Conservation (phyloP, 805 yeast genomes). For the Helenozyma rhizophorensis region DNA sequence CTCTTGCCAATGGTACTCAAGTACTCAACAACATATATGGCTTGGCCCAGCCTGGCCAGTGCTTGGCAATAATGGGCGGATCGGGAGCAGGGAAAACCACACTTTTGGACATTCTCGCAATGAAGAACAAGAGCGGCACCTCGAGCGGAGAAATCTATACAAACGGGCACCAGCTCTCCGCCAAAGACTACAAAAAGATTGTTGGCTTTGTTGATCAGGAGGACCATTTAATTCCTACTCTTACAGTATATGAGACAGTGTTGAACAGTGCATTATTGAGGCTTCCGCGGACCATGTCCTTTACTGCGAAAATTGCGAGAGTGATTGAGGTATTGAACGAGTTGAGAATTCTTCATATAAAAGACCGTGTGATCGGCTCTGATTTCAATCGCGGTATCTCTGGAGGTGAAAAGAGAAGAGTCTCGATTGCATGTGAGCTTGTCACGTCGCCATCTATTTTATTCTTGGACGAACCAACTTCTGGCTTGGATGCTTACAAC, state of each 20-base stretch:
- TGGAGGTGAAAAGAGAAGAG: conserved; percentile 90
- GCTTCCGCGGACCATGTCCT: conserved; percentile 77
- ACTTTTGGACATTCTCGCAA: conserved; percentile 83
- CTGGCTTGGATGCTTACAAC: conserved; percentile 91
- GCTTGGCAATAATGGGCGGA: conserved; percentile 96
- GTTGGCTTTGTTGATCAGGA: conserved; percentile 97
- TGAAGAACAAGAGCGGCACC: conserved; percentile 74
- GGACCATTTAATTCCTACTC: conserved; percentile 82
- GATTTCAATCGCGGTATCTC: conserved; percentile 89
- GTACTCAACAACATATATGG: conserved; percentile 71
- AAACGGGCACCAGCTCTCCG: conserved; percentile 58
- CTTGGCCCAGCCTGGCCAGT: conserved; percentile 77
- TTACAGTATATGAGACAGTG: conserved; percentile 95
- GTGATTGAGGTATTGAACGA: conserved; percentile 84
- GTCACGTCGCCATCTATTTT: conserved; percentile 84
- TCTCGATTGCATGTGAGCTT: conserved; percentile 88
- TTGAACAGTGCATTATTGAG: conserved; percentile 86
- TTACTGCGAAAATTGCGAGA: conserved; percentile 64
- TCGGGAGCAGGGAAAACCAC: conserved; percentile 99
- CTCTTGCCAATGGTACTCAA: conserved; percentile 38
- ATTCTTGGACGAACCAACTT: conserved; percentile 89
- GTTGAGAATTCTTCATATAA: conserved; percentile 75
- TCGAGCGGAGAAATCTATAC: conserved; percentile 65
- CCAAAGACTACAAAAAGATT: conserved; percentile 53
- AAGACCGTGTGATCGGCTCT: conserved; percentile 83